phyloP scores from a whole-genome alignment of 495 filamentous ascomycete genomes.

The Cladorrhinum samala region DNA sequence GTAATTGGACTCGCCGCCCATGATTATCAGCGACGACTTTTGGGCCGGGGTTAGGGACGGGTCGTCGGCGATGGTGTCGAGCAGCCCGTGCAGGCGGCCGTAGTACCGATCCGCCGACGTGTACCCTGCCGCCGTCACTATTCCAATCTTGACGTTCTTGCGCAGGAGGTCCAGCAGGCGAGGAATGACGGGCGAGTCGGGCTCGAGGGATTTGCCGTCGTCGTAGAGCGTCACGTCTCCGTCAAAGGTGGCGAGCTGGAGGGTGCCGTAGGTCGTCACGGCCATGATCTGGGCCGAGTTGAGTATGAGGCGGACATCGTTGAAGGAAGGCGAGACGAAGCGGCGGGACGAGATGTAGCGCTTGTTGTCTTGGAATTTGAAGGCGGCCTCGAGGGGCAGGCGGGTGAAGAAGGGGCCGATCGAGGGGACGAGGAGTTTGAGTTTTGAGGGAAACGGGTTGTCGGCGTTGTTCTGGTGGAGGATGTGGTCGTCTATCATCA shows the following conservation, averaged over 20 bases:
- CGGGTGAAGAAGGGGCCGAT: constrained; percentile 90
- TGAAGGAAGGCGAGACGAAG: constrained; percentile 96
- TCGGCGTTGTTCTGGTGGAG: constrained; percentile 55
- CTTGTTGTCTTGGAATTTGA: constrained; percentile 78
- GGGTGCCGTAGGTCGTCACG: constrained; percentile 58
- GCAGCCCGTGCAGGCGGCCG: constrained; percentile 71
- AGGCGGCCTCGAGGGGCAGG: constrained; percentile 78
- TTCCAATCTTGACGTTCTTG: constrained; percentile 70
- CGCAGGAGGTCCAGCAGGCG: constrained; percentile 56
- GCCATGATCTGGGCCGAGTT: constrained; percentile 94
- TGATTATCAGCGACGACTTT: constrained; percentile 73
- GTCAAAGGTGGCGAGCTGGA: constrained; percentile 89
- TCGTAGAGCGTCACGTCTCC: constrained; percentile 97
- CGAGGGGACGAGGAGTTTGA: constrained; percentile 84
- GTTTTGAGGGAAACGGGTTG: constrained; percentile 68
- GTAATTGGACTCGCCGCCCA: constrained; percentile 84
- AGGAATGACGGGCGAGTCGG: constrained; percentile 69
- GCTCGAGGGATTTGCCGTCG: constrained; percentile 72
- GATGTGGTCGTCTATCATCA: constrained; percentile 87
- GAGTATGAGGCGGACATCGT: constrained; percentile 86
- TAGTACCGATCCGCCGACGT: constrained; percentile 81
- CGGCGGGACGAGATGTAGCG: constrained; percentile 85
- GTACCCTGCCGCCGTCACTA: constrained; percentile 96
- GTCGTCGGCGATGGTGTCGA: constrained; percentile 71
- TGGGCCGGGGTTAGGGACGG: constrained; percentile 52